Conservation (phyloP, 495 filamentous ascomycete genomes). For the Daldinia caldariorum region DNA sequence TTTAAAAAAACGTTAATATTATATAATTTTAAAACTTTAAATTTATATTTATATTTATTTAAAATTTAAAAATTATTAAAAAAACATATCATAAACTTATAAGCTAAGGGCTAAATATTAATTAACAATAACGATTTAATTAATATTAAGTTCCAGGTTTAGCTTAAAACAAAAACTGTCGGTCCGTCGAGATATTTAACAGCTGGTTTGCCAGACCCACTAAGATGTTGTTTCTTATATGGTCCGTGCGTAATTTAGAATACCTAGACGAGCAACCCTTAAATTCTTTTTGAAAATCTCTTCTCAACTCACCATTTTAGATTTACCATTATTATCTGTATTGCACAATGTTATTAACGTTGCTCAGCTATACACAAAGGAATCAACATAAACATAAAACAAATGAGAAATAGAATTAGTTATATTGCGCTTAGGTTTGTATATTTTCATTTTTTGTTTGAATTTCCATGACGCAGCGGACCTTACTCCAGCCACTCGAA, state of each 20-base stretch:
- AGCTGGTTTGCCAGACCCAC: slow-evolving; percentile 16
- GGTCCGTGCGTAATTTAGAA: slow-evolving; percentile 7
- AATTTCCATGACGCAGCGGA: slow-evolving; percentile 47
- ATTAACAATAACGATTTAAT: no score
- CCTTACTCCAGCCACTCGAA: slow-evolving; percentile 56
- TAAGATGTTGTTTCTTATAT: background rate
- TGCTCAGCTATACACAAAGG: background rate
- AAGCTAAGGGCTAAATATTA: no score
- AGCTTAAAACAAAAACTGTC: no score
- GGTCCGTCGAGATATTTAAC: background rate
- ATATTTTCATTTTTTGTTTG: slow-evolving; percentile 25
- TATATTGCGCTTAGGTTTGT: slow-evolving; percentile 17
- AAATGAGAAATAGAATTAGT: no score
- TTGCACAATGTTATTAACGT: background rate
- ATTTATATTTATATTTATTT: no score
- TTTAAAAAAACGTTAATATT: no score
- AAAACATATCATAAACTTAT: no score
- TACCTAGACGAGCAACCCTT: no score
- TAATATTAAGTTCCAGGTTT: no score
- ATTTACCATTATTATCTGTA: background rate
- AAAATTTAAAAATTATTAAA: no score
- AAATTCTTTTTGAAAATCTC: slow-evolving; percentile 6
- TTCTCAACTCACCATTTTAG: background rate
- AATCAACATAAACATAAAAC: no score
- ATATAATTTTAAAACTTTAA: no score